Percentiles rank a stretch among this genome's conserved stretches.
These are phyloP conservation scores for Trametes polyzona DNA, from an alignment of 1,284 basidiomycete species.

Conservation along the genomic window DNA sequence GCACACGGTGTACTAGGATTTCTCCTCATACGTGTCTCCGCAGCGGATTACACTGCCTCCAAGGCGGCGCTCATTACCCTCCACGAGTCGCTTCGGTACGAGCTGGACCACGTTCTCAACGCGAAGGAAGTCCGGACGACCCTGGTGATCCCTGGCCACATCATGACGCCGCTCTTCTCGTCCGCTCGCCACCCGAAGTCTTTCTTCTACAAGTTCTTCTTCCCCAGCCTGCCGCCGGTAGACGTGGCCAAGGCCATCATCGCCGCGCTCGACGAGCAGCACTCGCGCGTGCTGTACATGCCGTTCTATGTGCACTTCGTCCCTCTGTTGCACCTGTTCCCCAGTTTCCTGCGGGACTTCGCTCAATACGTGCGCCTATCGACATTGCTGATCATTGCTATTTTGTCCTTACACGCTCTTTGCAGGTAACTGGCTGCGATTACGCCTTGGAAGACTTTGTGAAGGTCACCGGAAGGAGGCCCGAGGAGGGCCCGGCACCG, in stretches of 20 bases:
- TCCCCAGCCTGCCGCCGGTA: constrained; percentile 74
- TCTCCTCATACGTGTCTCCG: constrained; percentile 14
- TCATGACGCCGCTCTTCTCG: constrained; percentile 77
- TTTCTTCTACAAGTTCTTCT: constrained; percentile 68
- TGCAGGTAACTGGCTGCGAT: constrained; percentile 52
- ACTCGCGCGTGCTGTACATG: constrained; percentile 70
- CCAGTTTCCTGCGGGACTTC: constrained; percentile 74
- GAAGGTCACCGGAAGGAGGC: constrained; percentile 50
- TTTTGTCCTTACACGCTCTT: constrained; percentile 26
- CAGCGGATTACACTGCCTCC: constrained; percentile 88
- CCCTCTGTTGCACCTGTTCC: constrained; percentile 59
- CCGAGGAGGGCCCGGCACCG: constrained; percentile 43
- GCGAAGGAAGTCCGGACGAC: constrained; percentile 80
- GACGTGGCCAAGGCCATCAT: constrained; percentile 83
- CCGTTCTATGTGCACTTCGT: constrained; percentile 75
- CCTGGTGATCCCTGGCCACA: constrained; percentile 77
- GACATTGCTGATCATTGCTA: background rate
- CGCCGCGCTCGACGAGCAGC: constrained; percentile 74
- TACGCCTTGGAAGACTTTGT: constrained; percentile 49
- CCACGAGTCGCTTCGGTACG: constrained; percentile 81
- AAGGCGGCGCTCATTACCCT: constrained; percentile 83
- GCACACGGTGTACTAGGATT: background rate
- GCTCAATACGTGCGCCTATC: constrained; percentile 63
- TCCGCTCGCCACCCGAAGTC: constrained; percentile 54
- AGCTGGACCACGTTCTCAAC: constrained; percentile 83